Conservation (phyloP, 306 rosid genomes). For the Arachis hypogaea region DNA sequence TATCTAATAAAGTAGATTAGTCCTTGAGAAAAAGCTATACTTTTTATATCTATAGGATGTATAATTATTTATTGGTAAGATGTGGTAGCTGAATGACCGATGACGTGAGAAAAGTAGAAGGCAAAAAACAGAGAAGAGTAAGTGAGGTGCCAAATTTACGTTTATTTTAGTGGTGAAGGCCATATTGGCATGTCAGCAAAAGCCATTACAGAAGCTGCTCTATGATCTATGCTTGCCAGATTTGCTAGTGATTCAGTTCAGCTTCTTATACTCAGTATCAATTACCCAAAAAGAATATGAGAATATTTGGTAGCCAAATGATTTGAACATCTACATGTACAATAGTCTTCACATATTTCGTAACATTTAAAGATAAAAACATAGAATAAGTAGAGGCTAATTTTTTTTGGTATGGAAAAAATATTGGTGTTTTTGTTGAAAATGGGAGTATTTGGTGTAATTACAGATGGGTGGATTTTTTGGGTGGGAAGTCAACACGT, state of each 20-base stretch:
- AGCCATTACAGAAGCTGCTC: constrained; percentile 5
- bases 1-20: too few species aligned
- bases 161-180: constrained; percentile 28
- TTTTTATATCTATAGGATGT: too few species aligned
- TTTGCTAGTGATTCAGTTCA: constrained; percentile 35
- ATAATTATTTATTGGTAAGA: neutral
- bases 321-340: too few species aligned
- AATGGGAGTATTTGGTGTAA: too few species aligned
- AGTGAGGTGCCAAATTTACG: neutral
- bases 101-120: constrained; percentile 27
- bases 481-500: too few species aligned
- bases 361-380: too few species aligned
- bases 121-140: neutral
- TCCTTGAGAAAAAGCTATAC: too few species aligned
- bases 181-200: constrained; percentile 19
- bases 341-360: too few species aligned
- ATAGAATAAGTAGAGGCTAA: too few species aligned
- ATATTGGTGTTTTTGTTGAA: too few species aligned
- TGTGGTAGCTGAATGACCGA: neutral
- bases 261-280: constrained; percentile 1
- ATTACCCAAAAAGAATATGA: neutral
- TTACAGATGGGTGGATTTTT: too few species aligned
- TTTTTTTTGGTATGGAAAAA: too few species aligned
- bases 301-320: neutral
- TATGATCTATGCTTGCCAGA: neutral